A percentile compares a stretch with the other conserved stretches of the same genome.
Evolutionary conservation across 2,329 filamentous ascomycete species (phyloP).

Genomic region (Ramularia endophylla): DNA sequence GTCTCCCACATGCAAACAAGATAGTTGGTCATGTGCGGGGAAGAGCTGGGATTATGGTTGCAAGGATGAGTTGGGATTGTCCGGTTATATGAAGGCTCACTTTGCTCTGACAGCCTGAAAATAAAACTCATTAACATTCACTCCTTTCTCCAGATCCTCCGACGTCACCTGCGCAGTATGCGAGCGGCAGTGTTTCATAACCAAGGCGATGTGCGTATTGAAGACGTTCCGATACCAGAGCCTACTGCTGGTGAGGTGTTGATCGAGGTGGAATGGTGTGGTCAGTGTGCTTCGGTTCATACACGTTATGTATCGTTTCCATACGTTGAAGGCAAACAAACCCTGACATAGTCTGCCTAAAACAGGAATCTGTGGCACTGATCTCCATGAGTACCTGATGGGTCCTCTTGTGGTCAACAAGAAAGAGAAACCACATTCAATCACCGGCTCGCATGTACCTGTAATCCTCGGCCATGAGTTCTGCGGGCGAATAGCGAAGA

Average conservation of each 20-base stretch:
- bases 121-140: too few species aligned
- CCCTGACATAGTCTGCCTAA: too few species aligned
- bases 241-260: conserved; percentile 17
- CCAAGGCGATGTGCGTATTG: conserved; percentile 21
- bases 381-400: conserved; percentile 17
- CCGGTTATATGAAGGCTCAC: too few species aligned
- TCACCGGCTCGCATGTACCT: conserved; percentile 12
- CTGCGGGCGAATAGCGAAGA: conserved; percentile 16
- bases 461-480: conserved; percentile 20
- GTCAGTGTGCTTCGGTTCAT: too few species aligned
- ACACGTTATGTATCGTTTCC: too few species aligned
- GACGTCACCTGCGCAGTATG: conserved; percentile 10
- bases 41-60: too few species aligned
- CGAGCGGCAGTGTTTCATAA: conserved; percentile 24
- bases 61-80: too few species aligned
- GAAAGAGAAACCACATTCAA: conserved; percentile 9
- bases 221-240: conserved; percentile 20
- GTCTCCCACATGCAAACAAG: too few species aligned
- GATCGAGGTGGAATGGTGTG: conserved; percentile 22
- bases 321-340: too few species aligned
- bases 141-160: too few species aligned
- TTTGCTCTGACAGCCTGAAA: too few species aligned
- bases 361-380: conserved; percentile 23
- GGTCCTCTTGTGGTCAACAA: conserved; percentile 16
- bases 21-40: too few species aligned